Base-by-base conservation (phyloP, 768 basidiomycete genomes). In the Xerocomus spinulosus region DNA sequence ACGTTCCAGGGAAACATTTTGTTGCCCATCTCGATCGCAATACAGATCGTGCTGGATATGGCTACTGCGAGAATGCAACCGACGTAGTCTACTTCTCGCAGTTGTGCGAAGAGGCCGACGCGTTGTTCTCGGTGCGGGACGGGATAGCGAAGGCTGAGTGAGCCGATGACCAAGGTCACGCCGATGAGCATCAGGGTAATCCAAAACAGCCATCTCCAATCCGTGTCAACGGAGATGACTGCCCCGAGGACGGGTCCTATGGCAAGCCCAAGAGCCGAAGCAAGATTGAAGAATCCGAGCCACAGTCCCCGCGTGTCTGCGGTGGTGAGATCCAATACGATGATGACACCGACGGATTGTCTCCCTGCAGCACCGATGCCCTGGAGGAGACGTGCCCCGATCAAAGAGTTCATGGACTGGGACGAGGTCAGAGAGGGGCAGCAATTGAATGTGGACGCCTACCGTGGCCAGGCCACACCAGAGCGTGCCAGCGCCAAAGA, bases 131-230 rank as follows among this genome's bases (percentile, higher is more conserved):
- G 41, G 32, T 70, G 59, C 0, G 67, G 69, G 12, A 69, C 63
- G 12, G 67, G 65, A 52, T 70, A 68, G 17, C 32, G 50, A 35
- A 68, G 57, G 44, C 57, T 64, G 8, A 56, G 17, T 17, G 61
- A 49, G 12, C 63, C 67, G 13, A 68, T 39, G 9, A 24, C 33
- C 23, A 70, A 25, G 7, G 65, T 70, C 2, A 68, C 14, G 20
- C 49, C 59, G 20, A 70, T 69, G 47, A 70, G 63, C 8, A 68
- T 56, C 32, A 68, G 40, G 0, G 69, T 68, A 46, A 73, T 73
- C 61, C 72, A 75, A 59, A 75, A 76, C 38, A 71, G 56, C 75
- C 75, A 76, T 52, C 75, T 59, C 75, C 75, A 77, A 7, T 64
- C 39, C 8, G 69, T 53, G 34, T 74, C 64, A 52, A 73, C 70